Percentiles rank a stretch among this genome's conserved stretches.
phyloP scores from a whole-genome alignment of 345 rosid species.

The Linum tenue region DNA sequence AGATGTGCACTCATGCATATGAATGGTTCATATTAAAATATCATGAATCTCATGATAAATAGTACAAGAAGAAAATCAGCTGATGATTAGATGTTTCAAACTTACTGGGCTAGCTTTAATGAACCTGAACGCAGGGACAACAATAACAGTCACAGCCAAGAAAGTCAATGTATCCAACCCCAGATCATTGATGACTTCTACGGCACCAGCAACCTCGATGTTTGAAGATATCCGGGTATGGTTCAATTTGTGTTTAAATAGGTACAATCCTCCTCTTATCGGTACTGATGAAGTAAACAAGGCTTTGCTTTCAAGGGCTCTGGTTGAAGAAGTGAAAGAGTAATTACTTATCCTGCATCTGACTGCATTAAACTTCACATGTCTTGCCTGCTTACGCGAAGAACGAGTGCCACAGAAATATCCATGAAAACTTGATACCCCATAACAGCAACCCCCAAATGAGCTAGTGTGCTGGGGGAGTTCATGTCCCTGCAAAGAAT shows the following conservation, averaged over 20 bases:
- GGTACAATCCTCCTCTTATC: slow-evolving; percentile 26
- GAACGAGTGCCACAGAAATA: slow-evolving; percentile 18
- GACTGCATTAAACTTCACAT: slow-evolving; percentile 16
- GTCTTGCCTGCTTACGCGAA: slow-evolving; percentile 18
- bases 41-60: not conserved
- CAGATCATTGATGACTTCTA: slow-evolving; percentile 90
- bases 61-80: not conserved
- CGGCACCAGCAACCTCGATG: slow-evolving; percentile 63
- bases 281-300: slow-evolving; percentile 21
- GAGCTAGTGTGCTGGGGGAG: slow-evolving; percentile 28
- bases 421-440: slow-evolving; percentile 25
- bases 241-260: slow-evolving; percentile 23
- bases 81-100: not conserved
- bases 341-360: slow-evolving; percentile 22
- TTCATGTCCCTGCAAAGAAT: slow-evolving; percentile 42
- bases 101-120: slow-evolving; percentile 91
- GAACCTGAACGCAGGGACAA: slow-evolving; percentile 80
- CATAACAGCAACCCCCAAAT: slow-evolving; percentile 15
- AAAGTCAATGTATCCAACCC: slow-evolving; percentile 92
- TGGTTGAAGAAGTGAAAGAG: slow-evolving; percentile 25
- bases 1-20: too few species aligned
- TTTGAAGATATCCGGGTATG: slow-evolving; percentile 34
- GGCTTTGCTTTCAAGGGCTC: slow-evolving; percentile 20
- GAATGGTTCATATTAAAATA: too few species aligned
- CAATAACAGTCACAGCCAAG: slow-evolving; percentile 78